Conservation (phyloP, 768 basidiomycete species). For the Boletus pseudo-olivaceus region DNA sequence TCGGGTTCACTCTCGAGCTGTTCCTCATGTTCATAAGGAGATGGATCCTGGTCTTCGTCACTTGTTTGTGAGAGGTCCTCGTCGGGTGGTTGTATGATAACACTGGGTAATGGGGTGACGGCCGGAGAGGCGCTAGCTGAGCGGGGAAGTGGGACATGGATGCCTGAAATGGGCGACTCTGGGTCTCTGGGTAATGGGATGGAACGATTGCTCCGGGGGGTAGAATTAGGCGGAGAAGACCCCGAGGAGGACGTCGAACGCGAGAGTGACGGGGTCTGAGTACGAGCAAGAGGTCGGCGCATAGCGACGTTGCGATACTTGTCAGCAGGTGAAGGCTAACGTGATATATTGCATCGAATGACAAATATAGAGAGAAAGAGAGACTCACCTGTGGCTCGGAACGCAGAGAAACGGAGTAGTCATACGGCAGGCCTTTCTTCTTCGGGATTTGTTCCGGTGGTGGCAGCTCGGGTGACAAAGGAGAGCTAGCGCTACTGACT, state of each 20-base stretch:
- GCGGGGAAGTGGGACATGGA: conserved; percentile 49
- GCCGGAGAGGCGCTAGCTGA: conserved; percentile 50
- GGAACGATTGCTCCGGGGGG: conserved; percentile 56
- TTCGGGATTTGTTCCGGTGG: conserved; percentile 41
- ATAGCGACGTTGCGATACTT: conserved; percentile 62
- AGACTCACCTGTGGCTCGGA: conserved; percentile 56
- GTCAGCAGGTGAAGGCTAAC: conserved; percentile 60
- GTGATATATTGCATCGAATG: background rate
- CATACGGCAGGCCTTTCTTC: conserved; percentile 45
- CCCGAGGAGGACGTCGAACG: conserved; percentile 50
- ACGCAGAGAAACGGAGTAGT: conserved; percentile 57
- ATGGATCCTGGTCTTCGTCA: conserved; percentile 11
- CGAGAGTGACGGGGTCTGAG: conserved; percentile 65
- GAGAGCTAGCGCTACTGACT: conserved; percentile 53
- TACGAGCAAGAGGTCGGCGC: conserved; percentile 47
- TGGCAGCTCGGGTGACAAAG: conserved; percentile 36
- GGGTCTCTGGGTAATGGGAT: conserved; percentile 36
- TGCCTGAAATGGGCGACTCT: conserved; percentile 47
- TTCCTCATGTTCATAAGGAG: conserved; percentile 1
- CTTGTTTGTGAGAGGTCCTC: conserved; percentile 13
- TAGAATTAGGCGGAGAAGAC: conserved; percentile 62
- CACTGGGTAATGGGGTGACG: conserved; percentile 27
- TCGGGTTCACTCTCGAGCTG: conserved; percentile 23
- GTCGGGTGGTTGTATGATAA: conserved; percentile 20
- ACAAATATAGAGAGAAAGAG: background rate